A percentile compares a stretch with the other conserved stretches of the same genome.
Conservation (phyloP, 768 basidiomycete species). For the Suillus decipiens region DNA sequence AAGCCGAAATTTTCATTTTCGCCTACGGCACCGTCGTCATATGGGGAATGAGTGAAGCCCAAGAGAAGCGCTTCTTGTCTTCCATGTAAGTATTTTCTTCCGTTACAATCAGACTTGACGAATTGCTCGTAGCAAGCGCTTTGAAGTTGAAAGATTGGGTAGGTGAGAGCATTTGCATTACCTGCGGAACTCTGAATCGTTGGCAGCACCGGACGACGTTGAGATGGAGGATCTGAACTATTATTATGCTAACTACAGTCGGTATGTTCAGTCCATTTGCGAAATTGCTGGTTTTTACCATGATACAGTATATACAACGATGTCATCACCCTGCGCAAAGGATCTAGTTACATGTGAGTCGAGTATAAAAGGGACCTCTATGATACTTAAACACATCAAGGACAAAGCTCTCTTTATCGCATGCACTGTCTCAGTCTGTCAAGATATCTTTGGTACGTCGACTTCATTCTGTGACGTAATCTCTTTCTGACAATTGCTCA, state of each 20-base stretch:
- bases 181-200: conserved; percentile 9
- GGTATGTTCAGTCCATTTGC: conserved; percentile 47
- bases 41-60: conserved; percentile 95
- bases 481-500: conserved; percentile 28
- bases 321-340: conserved; percentile 91
- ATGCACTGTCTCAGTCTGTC: conserved; percentile 94
- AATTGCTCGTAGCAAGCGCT: conserved; percentile 71
- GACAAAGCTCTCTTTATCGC: conserved; percentile 94
- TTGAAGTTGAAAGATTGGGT: conserved; percentile 89
- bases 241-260: conserved; percentile 95
- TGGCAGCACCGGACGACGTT: conserved; percentile 78
- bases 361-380: conserved; percentile 16
- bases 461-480: conserved; percentile 11
- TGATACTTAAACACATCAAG: conserved; percentile 40
- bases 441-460: conserved; percentile 84
- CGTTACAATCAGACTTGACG: conserved; percentile 15
- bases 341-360: conserved; percentile 91
- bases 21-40: conserved; percentile 94
- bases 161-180: conserved; percentile 23
- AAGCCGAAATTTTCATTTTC: conserved; percentile 92
- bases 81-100: conserved; percentile 69
- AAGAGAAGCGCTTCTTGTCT: conserved; percentile 87
- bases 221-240: conserved; percentile 98
- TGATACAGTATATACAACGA: conserved; percentile 87
- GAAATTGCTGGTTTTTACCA: conserved; percentile 24